Evolutionary conservation across 2,329 filamentous ascomycete species (phyloP).

Genomic region (Sarocladium kiliense): DNA sequence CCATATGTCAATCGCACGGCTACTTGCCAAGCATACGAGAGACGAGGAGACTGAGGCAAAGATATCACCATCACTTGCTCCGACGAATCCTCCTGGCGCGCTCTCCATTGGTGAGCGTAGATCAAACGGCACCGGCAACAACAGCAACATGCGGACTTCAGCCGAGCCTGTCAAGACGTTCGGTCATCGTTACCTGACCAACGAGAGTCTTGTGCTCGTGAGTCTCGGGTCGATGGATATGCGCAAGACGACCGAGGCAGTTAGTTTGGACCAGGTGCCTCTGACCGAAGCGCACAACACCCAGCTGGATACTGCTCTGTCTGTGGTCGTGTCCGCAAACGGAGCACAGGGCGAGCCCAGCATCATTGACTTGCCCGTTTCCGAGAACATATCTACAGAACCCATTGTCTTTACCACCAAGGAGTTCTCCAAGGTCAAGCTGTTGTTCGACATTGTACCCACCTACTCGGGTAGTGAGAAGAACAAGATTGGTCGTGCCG

Average conservation of each 20-base stretch:
- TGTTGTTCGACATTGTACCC: slow-evolving; percentile 91
- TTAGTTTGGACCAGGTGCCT: slow-evolving; percentile 83
- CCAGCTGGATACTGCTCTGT: slow-evolving; percentile 89
- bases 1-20: slow-evolving; percentile 73
- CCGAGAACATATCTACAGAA: slow-evolving; percentile 90
- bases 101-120: slow-evolving; percentile 59
- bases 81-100: slow-evolving; percentile 30
- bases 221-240: slow-evolving; percentile 94
- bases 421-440: slow-evolving; percentile 75
- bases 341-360: slow-evolving; percentile 83
- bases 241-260: slow-evolving; percentile 72
- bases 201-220: slow-evolving; percentile 85
- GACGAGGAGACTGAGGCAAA: slow-evolving; percentile 24
- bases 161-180: slow-evolving; percentile 88
- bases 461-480: slow-evolving; percentile 91
- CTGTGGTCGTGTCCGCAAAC: slow-evolving; percentile 80
- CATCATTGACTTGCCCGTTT: slow-evolving; percentile 85
- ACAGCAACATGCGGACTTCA: slow-evolving; percentile 35
- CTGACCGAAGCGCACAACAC: slow-evolving; percentile 85
- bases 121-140: slow-evolving; percentile 45
- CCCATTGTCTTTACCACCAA: slow-evolving; percentile 83
- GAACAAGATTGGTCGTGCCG: slow-evolving; percentile 81
- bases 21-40: slow-evolving; percentile 51
- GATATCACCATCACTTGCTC: slow-evolving; percentile 17
- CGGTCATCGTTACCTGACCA: slow-evolving; percentile 87